phyloP scores from a whole-genome alignment of 2,329 filamentous ascomycete genomes.

The Ustilaginoidea virens region DNA sequence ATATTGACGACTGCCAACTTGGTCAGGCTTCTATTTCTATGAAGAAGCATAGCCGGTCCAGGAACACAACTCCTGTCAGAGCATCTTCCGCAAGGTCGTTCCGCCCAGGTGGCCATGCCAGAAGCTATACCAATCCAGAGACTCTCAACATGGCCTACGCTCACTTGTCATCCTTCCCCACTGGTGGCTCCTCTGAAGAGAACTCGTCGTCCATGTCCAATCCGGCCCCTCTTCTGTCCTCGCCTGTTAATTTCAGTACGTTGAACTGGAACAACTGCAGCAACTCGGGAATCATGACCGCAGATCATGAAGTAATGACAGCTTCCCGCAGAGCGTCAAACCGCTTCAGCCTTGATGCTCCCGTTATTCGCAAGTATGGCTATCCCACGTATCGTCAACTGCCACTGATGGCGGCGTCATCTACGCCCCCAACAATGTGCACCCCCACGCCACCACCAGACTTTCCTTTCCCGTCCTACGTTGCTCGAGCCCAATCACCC shows the following conservation, averaged over 20 bases:
- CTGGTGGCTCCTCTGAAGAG: slow-evolving; percentile 5
- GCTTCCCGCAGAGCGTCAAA: slow-evolving; percentile 39
- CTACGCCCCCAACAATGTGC: slow-evolving; percentile 5
- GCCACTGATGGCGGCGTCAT: slow-evolving; percentile 25
- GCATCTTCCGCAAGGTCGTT: slow-evolving; percentile 11
- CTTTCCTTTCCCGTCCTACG: slow-evolving; percentile 31
- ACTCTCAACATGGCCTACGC: slow-evolving; percentile 25
- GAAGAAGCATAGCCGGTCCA: slow-evolving; percentile 1
- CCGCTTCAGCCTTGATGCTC: slow-evolving; percentile 51
- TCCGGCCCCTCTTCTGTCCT: slow-evolving; percentile 43
- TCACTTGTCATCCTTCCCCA: slow-evolving; percentile 22
- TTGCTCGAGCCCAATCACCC: slow-evolving; percentile 30
- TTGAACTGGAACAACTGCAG: slow-evolving; percentile 11
- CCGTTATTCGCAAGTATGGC: slow-evolving; percentile 52
- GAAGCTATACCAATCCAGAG: slow-evolving; percentile 49
- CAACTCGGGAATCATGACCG: slow-evolving; percentile 4
- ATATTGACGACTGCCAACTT: slow-evolving; percentile 33
- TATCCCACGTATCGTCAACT: slow-evolving; percentile 76
- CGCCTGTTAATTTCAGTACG: slow-evolving; percentile 42
- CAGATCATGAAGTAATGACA: slow-evolving; percentile 5
- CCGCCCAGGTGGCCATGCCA: slow-evolving; percentile 29
- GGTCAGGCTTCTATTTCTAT: slow-evolving; percentile 3
- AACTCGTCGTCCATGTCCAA: slow-evolving; percentile 11
- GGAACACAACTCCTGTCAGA: slow-evolving; percentile 11
- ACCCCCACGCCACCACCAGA: slow-evolving; percentile 11